Evolutionary conservation across 768 basidiomycete species (phyloP).

Genomic region (Trametes cinnabarina): DNA sequence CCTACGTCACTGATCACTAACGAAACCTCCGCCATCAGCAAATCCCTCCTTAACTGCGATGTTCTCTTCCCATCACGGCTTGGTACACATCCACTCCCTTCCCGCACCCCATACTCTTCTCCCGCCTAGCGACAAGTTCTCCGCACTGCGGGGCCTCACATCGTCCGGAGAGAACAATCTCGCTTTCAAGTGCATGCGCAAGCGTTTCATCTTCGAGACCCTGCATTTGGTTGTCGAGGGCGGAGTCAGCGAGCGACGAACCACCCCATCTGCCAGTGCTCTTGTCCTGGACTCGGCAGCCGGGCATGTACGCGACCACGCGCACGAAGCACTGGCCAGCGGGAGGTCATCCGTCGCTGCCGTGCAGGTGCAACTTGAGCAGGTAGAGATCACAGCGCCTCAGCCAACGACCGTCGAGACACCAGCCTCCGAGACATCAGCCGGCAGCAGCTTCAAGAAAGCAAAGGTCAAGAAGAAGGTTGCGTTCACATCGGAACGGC

Average conservation of each 20-base stretch:
- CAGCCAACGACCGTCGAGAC: background rate
- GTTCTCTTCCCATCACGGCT: conserved; percentile 86
- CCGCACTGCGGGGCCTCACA: conserved; percentile 77
- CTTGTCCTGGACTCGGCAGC: conserved; percentile 22
- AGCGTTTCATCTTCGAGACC: conserved; percentile 86
- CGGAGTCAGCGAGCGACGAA: conserved; percentile 76
- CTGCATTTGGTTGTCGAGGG: conserved; percentile 85
- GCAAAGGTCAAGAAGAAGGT: conserved; percentile 63
- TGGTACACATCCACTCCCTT: conserved; percentile 73
- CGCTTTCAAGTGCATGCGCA: conserved; percentile 89
- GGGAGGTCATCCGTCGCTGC: conserved; percentile 31
- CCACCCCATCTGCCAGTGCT: conserved; percentile 43
- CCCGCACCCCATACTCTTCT: conserved; percentile 73
- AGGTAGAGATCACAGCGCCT: conserved; percentile 8
- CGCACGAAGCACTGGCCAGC: background rate
- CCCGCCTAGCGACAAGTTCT: conserved; percentile 79
- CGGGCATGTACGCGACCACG: conserved; percentile 19
- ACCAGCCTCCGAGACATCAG: background rate
- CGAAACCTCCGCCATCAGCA: conserved; percentile 39
- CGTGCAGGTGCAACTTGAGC: conserved; percentile 47
- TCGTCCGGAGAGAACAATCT: conserved; percentile 90
- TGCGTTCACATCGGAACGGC: conserved; percentile 62
- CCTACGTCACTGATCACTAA: background rate
- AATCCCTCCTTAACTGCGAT: conserved; percentile 70
- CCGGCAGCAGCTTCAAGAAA: conserved; percentile 38